Percentiles rank a stretch among this genome's conserved stretches.
Conservation (phyloP, 129 eudicot species). For the Centrapalus pauciflorus region DNA sequence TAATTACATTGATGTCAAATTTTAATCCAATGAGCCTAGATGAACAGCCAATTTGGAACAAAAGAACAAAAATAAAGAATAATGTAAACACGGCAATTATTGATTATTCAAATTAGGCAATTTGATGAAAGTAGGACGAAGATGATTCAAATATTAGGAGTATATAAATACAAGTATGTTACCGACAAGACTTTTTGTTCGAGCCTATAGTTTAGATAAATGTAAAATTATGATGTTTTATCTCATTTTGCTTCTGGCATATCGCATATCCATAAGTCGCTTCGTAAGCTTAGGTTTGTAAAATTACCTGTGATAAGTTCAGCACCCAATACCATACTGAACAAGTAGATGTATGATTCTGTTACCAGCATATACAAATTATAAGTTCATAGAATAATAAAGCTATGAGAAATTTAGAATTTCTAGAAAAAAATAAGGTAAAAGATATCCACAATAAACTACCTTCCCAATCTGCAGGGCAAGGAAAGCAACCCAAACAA, state of each 20-base stretch:
- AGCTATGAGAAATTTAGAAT: not conserved
- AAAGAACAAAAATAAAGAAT: not conserved
- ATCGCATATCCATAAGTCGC: not conserved
- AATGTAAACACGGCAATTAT: not conserved
- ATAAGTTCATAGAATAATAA: slow-evolving; percentile 2
- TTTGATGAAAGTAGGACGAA: not conserved
- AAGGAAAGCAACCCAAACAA: slow-evolving; percentile 87
- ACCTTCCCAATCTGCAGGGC: slow-evolving; percentile 79
- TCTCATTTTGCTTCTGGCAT: not conserved
- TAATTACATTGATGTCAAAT: not conserved
- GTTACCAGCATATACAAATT: slow-evolving; percentile 25
- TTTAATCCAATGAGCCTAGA: not conserved
- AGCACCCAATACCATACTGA: slow-evolving; percentile 74
- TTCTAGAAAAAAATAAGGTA: slow-evolving; percentile 1
- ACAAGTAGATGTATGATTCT: slow-evolving; percentile 73
- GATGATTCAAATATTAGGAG: too few species aligned
- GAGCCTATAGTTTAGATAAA: too few species aligned
- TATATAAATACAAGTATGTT: too few species aligned
- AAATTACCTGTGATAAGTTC: slow-evolving; percentile 70
- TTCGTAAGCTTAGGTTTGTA: not conserved
- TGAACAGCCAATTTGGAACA: not conserved
- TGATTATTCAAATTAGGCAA: not conserved
- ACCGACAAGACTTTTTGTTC: not conserved
- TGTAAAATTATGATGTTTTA: not conserved
- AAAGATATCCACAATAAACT: not conserved